These are phyloP conservation scores for Penicillium carneum DNA, from an alignment of 2,329 filamentous ascomycete genomes.

Conservation along the genomic window DNA sequence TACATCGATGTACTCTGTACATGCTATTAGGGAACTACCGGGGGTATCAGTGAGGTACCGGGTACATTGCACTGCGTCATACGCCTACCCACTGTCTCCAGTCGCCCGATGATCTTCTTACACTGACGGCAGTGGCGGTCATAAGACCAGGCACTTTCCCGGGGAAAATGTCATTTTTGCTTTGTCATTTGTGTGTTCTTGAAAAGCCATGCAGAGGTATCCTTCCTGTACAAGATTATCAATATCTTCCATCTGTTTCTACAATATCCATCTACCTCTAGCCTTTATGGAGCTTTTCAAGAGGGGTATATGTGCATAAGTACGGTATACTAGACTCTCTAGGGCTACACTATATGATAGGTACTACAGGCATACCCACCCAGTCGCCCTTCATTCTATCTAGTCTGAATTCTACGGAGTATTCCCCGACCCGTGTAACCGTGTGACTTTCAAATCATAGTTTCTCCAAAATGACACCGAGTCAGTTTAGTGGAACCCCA, in stretches of 20 bases:
- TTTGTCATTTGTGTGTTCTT: slow-evolving; percentile 11
- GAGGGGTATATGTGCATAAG: neutral
- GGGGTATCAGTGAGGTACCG: slow-evolving; percentile 13
- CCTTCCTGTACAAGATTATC: slow-evolving; percentile 18
- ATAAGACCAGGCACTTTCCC: slow-evolving; percentile 22
- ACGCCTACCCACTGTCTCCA: slow-evolving; percentile 15
- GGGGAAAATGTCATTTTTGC: slow-evolving; percentile 13
- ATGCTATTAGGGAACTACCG: neutral
- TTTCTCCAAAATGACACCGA: slow-evolving; percentile 13
- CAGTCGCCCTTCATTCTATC: neutral
- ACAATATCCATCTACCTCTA: neutral
- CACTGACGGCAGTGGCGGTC: slow-evolving; percentile 37
- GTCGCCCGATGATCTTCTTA: slow-evolving; percentile 32
- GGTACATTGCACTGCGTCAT: slow-evolving; percentile 19
- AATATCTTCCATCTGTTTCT: slow-evolving; percentile 33
- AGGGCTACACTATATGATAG: neutral
- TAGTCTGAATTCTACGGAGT: neutral
- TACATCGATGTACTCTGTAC: neutral
- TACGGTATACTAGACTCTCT: neutral
- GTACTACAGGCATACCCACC: neutral
- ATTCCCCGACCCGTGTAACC: neutral
- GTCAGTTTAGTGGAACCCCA: slow-evolving; percentile 24
- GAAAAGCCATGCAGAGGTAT: neutral
- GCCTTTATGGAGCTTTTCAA: neutral
- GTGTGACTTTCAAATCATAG: neutral